Percentiles rank a stretch among this genome's conserved stretches.
phyloP scores from a whole-genome alignment of 2,329 filamentous ascomycete species.

The Calycina herbarum region DNA sequence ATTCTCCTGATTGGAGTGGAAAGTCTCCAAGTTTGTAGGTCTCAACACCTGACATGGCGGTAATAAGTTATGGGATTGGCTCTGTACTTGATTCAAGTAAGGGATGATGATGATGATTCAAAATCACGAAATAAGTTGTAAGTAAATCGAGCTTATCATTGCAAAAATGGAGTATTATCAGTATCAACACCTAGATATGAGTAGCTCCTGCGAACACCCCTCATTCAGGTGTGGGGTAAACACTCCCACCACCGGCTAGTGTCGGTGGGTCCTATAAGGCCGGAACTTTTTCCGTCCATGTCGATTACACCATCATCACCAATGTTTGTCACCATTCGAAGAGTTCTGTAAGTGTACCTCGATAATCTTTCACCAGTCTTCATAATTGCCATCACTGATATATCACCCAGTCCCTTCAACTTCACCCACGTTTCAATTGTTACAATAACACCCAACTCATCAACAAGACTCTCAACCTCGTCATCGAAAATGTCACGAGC shows the following conservation, averaged over 20 bases:
- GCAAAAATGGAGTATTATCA: neutral
- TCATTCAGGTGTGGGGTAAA: neutral
- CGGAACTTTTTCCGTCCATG: neutral
- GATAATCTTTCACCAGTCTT: neutral
- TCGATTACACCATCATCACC: neutral
- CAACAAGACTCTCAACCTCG: neutral
- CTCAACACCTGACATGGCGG: constrained; percentile 3
- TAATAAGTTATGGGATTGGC: too few relatives aligned
- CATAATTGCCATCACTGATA: neutral
- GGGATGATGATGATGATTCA: neutral
- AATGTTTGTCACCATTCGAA: neutral
- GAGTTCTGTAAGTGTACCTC: neutral
- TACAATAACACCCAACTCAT: neutral
- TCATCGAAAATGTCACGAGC: constrained; percentile 25
- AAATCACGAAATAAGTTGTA: neutral
- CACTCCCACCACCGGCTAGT: too few relatives aligned
- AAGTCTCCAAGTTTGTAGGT: constrained; percentile 10
- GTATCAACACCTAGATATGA: neutral
- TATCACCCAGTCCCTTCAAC: neutral
- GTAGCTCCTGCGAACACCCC: neutral
- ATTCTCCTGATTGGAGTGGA: constrained; percentile 50
- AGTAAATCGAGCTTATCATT: neutral
- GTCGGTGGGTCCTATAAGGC: neutral
- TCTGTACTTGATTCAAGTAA: neutral
- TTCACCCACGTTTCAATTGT: neutral